These are phyloP conservation scores for Tylopilus subfusipes DNA, from an alignment of 768 basidiomycete genomes.

Conservation along the genomic window DNA sequence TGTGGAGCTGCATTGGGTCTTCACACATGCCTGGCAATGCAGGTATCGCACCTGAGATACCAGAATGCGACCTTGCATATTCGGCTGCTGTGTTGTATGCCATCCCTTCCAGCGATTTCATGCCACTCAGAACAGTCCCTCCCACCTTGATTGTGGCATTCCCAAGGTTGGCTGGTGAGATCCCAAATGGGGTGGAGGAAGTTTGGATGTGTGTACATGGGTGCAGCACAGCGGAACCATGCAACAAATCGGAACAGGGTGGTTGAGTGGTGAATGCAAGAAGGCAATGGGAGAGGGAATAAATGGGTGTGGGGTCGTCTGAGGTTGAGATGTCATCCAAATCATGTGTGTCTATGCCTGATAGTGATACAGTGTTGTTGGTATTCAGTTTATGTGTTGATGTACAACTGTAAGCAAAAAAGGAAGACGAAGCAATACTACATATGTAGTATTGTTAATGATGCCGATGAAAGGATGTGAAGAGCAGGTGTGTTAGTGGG, in stretches of 20 bases:
- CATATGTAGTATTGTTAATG: slow-evolving; percentile 49
- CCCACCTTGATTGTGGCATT: slow-evolving; percentile 57
- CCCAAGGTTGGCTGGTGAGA: slow-evolving; percentile 51
- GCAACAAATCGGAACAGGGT: slow-evolving; percentile 25
- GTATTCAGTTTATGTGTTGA: slow-evolving; percentile 33
- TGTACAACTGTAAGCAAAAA: slow-evolving; percentile 44
- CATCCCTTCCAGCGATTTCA: slow-evolving; percentile 43
- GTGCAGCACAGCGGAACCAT: slow-evolving; percentile 13
- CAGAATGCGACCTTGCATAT: slow-evolving; percentile 37
- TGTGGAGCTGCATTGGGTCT: slow-evolving; percentile 6
- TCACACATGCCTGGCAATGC: slow-evolving; percentile 7
- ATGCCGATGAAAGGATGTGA: slow-evolving; percentile 53
- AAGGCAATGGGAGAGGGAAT: slow-evolving; percentile 48
- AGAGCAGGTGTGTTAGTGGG: slow-evolving; percentile 52
- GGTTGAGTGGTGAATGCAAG: slow-evolving; percentile 53
- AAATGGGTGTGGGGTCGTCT: slow-evolving; percentile 45
- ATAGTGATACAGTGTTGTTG: slow-evolving; percentile 39
- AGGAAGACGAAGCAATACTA: slow-evolving; percentile 45
- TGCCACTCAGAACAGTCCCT: slow-evolving; percentile 55
- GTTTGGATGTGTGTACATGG: slow-evolving; percentile 23
- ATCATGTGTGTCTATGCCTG: slow-evolving; percentile 30
- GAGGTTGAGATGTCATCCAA: slow-evolving; percentile 12
- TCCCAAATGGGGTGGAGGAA: slow-evolving; percentile 27
- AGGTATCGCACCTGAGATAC: slow-evolving; percentile 1
- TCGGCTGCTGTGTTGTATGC: slow-evolving; percentile 48